Percentiles rank a stretch among this genome's conserved stretches.
phyloP scores from a whole-genome alignment of 768 basidiomycete genomes.

The Hericium coralloides region DNA sequence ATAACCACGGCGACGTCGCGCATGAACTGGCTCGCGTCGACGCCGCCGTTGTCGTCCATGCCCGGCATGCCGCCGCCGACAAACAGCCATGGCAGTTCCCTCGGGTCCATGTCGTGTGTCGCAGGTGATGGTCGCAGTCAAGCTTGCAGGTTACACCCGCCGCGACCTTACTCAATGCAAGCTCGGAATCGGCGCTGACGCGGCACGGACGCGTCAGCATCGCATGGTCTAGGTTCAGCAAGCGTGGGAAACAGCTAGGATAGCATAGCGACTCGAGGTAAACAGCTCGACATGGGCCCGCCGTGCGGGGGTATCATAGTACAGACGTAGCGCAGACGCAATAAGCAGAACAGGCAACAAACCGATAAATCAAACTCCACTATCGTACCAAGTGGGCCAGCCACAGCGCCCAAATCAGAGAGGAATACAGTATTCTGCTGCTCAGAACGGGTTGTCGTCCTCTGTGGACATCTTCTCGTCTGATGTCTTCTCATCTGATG shows the following conservation, averaged over 20 bases:
- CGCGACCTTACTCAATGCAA: background rate
- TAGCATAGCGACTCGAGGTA: background rate
- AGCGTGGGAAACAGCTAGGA: background rate
- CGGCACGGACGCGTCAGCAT: background rate
- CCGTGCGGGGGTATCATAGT: background rate
- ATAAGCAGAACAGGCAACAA: background rate
- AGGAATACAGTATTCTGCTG: background rate
- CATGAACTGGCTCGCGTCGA: background rate
- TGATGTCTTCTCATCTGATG: slow-evolving; percentile 26
- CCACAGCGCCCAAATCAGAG: background rate
- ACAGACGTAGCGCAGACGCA: background rate
- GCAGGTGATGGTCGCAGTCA: background rate
- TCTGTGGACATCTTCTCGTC: slow-evolving; percentile 29
- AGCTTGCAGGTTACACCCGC: background rate
- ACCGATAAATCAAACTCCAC: slow-evolving; percentile 4
- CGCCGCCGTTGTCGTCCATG: background rate
- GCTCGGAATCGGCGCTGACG: background rate
- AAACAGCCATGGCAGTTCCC: slow-evolving; percentile 1
- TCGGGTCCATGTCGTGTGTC: background rate
- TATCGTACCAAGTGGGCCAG: background rate
- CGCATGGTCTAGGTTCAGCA: background rate
- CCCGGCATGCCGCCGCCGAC: background rate
- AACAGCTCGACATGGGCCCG: background rate
- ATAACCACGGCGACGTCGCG: background rate
- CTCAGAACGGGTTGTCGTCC: slow-evolving; percentile 69